phyloP scores from a whole-genome alignment of 768 basidiomycete genomes.

The Xerocomellus intermedius region DNA sequence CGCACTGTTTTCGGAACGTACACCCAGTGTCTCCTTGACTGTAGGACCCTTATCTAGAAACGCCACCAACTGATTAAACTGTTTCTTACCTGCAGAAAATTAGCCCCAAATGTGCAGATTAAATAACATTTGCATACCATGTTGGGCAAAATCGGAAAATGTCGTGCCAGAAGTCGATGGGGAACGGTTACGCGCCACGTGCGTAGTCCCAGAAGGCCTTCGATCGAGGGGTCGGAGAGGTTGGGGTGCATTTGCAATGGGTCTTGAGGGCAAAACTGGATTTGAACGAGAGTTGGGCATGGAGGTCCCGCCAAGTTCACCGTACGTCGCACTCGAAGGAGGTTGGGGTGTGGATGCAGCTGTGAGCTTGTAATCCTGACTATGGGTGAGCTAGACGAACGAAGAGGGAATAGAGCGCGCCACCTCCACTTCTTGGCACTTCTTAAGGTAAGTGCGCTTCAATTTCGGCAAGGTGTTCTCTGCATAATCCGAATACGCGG shows the following conservation, averaged over 20 bases:
- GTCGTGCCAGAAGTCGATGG: conserved; percentile 79
- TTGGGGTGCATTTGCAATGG: conserved; percentile 67
- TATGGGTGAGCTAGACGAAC: conserved; percentile 7
- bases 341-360: conserved; percentile 35
- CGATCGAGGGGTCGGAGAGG: conserved; percentile 75
- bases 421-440: conserved; percentile 87
- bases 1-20: conserved; percentile 59
- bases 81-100: conserved; percentile 64
- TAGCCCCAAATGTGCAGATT: background rate
- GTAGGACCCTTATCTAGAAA: conserved; percentile 76
- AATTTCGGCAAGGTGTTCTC: conserved; percentile 78
- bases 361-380: conserved; percentile 63
- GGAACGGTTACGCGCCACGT: conserved; percentile 61
- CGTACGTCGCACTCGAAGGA: conserved; percentile 31
- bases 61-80: conserved; percentile 82
- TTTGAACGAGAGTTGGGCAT: conserved; percentile 44
- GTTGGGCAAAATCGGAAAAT: conserved; percentile 85
- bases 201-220: conserved; percentile 60
- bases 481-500: conserved; percentile 77
- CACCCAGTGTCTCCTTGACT: conserved; percentile 58
- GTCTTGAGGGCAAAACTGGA: conserved; percentile 45
- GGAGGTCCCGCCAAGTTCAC: conserved; percentile 32
- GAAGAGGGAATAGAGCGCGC: conserved; percentile 12
- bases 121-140: conserved; percentile 43
- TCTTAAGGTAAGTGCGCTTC: conserved; percentile 77